Evolutionary conservation across 2,329 filamentous ascomycete genomes (phyloP), one percentile per base, ranked within the genome.

Genomic region (Colletotrichum kahawae): DNA sequence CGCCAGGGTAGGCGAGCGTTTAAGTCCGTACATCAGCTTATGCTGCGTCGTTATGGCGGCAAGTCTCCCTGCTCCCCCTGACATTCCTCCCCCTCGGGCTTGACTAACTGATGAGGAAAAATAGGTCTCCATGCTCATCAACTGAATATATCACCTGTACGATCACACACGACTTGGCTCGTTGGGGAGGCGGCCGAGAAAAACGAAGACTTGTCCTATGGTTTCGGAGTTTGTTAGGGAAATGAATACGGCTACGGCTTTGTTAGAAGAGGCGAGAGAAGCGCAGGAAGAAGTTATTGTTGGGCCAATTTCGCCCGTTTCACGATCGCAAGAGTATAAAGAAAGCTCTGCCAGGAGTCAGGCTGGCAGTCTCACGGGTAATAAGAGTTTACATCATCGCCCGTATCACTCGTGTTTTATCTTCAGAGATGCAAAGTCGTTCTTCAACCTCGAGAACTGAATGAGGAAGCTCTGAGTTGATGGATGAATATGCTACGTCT

Each of bases 31-130:
- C 84, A 95, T 99, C 80, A 97, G 95, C 87, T 88, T 98, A 83
- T 97, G 95, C 84, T 98, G 96, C 83, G 89, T 98, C 36, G 85
- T 95, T 80, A 98, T 99, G 96, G 97, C 97, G 78, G 97, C 98
- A 84, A 76, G 89, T 84, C 27, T 31, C 57, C 18, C 27, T n/a
- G 7, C 31, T 69, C n/a, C 31, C 67, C 48, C 65, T 1, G 43
- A 7, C 33, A 14, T n/a, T 54, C 29, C 4, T 12, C n/a, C 24
- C 51, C 9, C 29, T 24, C 3, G 8, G 18, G 27, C 33, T 36
- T 24, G 7, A 57, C 62, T 74, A 18, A 76, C 67, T 33, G n/a
- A 9, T 7, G 5, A 29, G 10, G 18, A 34, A n/a, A 21, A 6
- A 8, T 34, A 76, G 70, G 64, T 77, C 7, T 67, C 71, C 54